A percentile compares a stretch with the other conserved stretches of the same genome.
Conservation (phyloP, 257 asterid species). For the Leptodermis oblonga region DNA sequence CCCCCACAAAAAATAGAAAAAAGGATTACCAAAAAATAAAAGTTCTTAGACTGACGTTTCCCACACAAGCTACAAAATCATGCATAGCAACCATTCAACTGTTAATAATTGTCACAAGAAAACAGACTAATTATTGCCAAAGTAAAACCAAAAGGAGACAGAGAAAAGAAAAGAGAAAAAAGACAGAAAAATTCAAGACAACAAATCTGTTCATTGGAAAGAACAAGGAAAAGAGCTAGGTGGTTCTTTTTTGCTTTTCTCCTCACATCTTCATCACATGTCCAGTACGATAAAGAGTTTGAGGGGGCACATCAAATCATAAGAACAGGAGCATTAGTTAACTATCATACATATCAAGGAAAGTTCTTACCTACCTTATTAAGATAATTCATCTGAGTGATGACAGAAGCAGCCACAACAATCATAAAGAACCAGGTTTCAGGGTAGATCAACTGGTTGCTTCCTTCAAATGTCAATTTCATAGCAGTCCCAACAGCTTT, state of each 20-base stretch:
- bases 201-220: background rate
- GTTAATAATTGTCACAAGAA: background rate
- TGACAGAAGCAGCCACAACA: conserved; percentile 66
- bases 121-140: background rate
- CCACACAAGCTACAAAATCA: background rate
- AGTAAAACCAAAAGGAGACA: background rate
- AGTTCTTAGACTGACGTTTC: background rate
- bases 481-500: conserved; percentile 86
- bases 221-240: background rate
- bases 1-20: too few relatives aligned
- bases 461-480: conserved; percentile 82
- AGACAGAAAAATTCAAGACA: background rate
- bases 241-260: background rate
- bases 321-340: conserved; percentile 16
- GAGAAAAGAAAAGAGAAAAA: background rate
- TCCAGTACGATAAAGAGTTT: too few relatives aligned
- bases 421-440: conserved; percentile 79
- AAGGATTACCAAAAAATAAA: background rate
- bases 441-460: conserved; percentile 63
- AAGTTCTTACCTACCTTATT: conserved; percentile 56
- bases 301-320: background rate
- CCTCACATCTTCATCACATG: background rate
- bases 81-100: background rate
- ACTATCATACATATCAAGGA: conserved; percentile 6
- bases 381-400: conserved; percentile 88